Evolutionary conservation across 495 filamentous ascomycete genomes (phyloP).

Genomic region (Neurospora sp.): DNA sequence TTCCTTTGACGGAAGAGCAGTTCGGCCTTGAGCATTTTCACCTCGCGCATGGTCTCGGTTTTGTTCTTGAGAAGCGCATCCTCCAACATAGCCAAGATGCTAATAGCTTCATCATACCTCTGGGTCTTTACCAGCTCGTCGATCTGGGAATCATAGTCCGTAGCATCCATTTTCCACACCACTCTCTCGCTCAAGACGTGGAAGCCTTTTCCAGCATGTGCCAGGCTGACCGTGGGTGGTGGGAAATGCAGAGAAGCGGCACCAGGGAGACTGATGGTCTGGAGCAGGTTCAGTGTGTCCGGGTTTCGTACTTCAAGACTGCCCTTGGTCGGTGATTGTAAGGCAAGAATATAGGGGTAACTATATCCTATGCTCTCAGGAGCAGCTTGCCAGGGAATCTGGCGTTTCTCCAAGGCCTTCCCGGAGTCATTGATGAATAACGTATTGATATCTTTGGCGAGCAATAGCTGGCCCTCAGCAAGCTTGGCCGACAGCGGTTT

Average conservation of each 20-base stretch:
- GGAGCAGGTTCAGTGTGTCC: constrained; percentile 75
- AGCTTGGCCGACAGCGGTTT: constrained; percentile 80
- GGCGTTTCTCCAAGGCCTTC: constrained; percentile 69
- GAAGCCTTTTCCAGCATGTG: constrained; percentile 91
- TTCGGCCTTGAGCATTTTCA: constrained; percentile 87
- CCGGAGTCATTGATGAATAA: constrained; percentile 80
- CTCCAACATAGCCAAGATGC: constrained; percentile 77
- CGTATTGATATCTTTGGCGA: constrained; percentile 94
- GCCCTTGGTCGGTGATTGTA: constrained; percentile 78
- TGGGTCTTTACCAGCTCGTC: constrained; percentile 68
- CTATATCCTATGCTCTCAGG: constrained; percentile 90
- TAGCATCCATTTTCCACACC: constrained; percentile 93
- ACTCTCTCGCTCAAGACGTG: constrained; percentile 77
- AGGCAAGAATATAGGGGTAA: constrained; percentile 85
- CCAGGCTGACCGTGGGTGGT: constrained; percentile 81
- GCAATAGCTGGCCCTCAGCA: constrained; percentile 69
- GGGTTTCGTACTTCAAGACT: constrained; percentile 87
- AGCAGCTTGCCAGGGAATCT: constrained; percentile 82
- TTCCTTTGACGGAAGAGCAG: constrained; percentile 68
- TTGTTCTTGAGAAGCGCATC: constrained; percentile 85
- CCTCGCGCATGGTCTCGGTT: constrained; percentile 61
- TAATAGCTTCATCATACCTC: constrained; percentile 85
- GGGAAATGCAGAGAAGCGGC: constrained; percentile 85
- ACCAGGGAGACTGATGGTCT: constrained; percentile 69
- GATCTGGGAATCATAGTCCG: constrained; percentile 87